Percentiles rank a stretch among this genome's conserved stretches.
Evolutionary conservation across 75 land plant genomes (phyloP).

Genomic region (Pinus tabuliformis): DNA sequence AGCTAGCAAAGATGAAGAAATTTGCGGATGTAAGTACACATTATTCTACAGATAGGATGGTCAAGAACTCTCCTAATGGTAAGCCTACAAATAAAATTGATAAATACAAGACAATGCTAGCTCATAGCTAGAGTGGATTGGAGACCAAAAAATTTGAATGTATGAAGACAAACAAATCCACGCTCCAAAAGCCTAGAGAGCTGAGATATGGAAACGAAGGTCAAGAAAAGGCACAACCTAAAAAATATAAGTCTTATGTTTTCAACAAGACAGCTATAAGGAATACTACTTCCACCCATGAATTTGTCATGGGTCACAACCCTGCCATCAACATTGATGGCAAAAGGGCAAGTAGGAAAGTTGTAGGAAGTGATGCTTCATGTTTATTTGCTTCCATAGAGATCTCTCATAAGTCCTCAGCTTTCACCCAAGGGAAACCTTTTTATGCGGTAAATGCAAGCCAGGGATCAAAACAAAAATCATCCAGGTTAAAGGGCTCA

Average conservation of each 20-base stretch:
- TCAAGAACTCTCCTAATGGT: background rate
- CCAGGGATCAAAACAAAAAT: too few relatives aligned
- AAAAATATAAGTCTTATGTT: slow-evolving; percentile 10
- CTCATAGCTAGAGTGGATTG: too few relatives aligned
- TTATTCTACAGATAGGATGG: slow-evolving; percentile 11
- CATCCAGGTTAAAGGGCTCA: too few relatives aligned
- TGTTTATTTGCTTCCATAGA: slow-evolving; percentile 12
- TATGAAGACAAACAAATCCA: too few relatives aligned
- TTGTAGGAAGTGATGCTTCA: background rate
- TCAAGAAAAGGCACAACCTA: slow-evolving; percentile 13
- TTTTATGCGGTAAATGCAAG: too few relatives aligned
- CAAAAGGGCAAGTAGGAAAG: slow-evolving; percentile 2
- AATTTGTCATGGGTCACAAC: background rate
- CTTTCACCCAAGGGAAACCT: too few relatives aligned
- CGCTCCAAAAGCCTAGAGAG: too few relatives aligned
- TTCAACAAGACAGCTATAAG: background rate
- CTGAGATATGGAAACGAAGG: background rate
- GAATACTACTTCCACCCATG: background rate
- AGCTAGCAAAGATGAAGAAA: too few relatives aligned
- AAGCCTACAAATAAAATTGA: too few relatives aligned
- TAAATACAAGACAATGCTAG: too few relatives aligned
- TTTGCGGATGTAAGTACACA: too few relatives aligned
- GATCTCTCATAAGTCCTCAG: background rate
- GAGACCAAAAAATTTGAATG: background rate
- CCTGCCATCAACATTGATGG: too few relatives aligned